Evolutionary conservation across 768 basidiomycete genomes (phyloP).

Genomic region (Auricularia sp.): DNA sequence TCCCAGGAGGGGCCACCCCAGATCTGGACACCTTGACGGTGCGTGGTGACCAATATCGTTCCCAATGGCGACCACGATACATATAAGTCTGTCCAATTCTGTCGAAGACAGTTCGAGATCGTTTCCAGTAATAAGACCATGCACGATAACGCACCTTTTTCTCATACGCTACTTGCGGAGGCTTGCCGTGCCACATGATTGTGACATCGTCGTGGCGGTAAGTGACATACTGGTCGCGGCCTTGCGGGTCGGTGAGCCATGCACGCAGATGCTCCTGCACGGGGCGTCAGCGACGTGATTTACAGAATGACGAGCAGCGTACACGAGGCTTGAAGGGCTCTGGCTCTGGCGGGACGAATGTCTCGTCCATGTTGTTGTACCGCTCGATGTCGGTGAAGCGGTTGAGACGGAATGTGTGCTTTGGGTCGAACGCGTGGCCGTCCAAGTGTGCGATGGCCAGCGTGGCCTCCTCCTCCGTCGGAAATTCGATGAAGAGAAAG

Average conservation of each 20-base stretch:
- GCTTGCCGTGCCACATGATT: constrained; percentile 88
- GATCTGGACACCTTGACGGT: constrained; percentile 88
- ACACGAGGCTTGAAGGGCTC: constrained; percentile 74
- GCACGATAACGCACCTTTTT: constrained; percentile 48
- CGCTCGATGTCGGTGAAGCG: constrained; percentile 84
- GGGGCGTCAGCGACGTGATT: background rate
- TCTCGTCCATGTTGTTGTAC: constrained; percentile 66
- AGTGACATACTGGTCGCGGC: constrained; percentile 92
- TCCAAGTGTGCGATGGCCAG: constrained; percentile 58
- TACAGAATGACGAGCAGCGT: constrained; percentile 8
- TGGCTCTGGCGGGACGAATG: constrained; percentile 60
- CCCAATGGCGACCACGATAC: constrained; percentile 95
- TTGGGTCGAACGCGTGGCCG: constrained; percentile 77
- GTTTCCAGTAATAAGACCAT: no score
- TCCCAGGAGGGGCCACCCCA: constrained; percentile 94
- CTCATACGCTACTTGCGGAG: constrained; percentile 63
- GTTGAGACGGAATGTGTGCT: constrained; percentile 76
- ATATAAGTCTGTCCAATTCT: constrained; percentile 97
- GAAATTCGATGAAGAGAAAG: constrained; percentile 75
- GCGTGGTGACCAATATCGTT: constrained; percentile 88
- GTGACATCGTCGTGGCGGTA: constrained; percentile 87
- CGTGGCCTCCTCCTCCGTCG: constrained; percentile 56
- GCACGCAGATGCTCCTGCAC: constrained; percentile 85
- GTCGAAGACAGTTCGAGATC: background rate
- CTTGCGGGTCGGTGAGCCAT: constrained; percentile 87